Base-by-base conservation (phyloP, 148 eudicot species). In the Silene latifolia region DNA sequence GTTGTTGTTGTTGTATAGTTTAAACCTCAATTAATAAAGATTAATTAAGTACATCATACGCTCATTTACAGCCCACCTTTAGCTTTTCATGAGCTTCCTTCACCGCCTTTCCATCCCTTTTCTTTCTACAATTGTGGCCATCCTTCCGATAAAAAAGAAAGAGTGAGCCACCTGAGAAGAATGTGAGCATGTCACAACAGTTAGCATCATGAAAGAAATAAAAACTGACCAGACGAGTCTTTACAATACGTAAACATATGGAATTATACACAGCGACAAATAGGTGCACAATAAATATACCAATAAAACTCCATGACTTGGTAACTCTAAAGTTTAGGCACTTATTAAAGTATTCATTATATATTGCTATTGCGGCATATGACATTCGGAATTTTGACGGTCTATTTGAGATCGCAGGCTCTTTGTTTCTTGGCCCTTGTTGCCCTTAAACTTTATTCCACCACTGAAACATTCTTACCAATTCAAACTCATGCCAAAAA, bases 21-120 rank as follows among this genome's bases (percentile, higher is more conserved):
- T n/a, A n/a, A n/a, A n/a, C n/a, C n/a, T n/a, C n/a, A n/a, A n/a
- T n/a, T n/a, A n/a, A n/a, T n/a, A n/a, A n/a, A n/a, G n/a, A n/a
- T n/a, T n/a, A n/a, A n/a, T n/a, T n/a, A n/a, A n/a, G n/a, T n/a
- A n/a, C n/a, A n/a, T n/a, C n/a, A n/a, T n/a, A 23, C 23, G 9
- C 21, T 44, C 70, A 15, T 32, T 60, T 17, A 63, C 60, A 62
- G 63, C 75, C 77, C 73, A 90, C 97, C 91, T 92, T 92, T 76
- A 92, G 83, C 85, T 90, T 90, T 76, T 92, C 97, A 83, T 92
- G 97, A 76, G 97, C 95, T 85, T 92, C 97, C 81, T 85, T 92
- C 56, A 90, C 88, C 21, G 93, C 88, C 79, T 88, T 92, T 63
- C 97, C 97, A 80, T 90, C 97, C 73, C 79, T 92, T 81, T 92